A percentile compares a stretch with the other conserved stretches of the same genome.
These are phyloP conservation scores for Tylopilus sp. DNA, from an alignment of 1,284 basidiomycete genomes.

Conservation along the genomic window DNA sequence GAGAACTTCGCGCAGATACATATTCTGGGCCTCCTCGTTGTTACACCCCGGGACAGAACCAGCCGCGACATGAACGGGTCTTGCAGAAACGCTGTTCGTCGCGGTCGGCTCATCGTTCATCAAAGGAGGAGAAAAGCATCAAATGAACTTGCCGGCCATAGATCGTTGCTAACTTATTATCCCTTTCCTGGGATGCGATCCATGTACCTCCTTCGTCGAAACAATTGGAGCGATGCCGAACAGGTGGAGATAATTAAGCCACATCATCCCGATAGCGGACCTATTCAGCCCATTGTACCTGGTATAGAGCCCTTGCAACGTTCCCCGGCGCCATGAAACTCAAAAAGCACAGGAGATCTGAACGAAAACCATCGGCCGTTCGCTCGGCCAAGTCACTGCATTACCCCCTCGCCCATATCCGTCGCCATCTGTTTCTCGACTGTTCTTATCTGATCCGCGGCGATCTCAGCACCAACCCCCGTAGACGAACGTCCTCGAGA, in stretches of 20 bases:
- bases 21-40: slow-evolving; percentile 17
- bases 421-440: slow-evolving; percentile 17
- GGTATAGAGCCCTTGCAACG: slow-evolving; percentile 10
- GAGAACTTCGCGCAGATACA: slow-evolving; percentile 4
- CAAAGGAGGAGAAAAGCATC: slow-evolving; percentile 6
- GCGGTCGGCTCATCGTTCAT: slow-evolving; percentile 5
- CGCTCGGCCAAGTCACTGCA: slow-evolving; percentile 11
- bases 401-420: slow-evolving; percentile 28
- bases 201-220: slow-evolving; percentile 11
- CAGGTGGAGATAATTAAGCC: slow-evolving; percentile 11
- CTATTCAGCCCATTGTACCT: slow-evolving; percentile 12
- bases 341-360: slow-evolving; percentile 20
- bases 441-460: slow-evolving; percentile 33
- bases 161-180: slow-evolving; percentile 8
- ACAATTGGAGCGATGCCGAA: slow-evolving; percentile 20
- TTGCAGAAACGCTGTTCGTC: neutral
- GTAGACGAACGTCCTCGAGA: slow-evolving; percentile 23
- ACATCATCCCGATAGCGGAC: slow-evolving; percentile 25
- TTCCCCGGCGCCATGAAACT: slow-evolving; percentile 19
- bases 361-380: slow-evolving; percentile 15
- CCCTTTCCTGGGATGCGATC: slow-evolving; percentile 3
- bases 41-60: neutral
- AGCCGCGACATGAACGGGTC: slow-evolving; percentile 5
- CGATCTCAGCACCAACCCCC: slow-evolving; percentile 19
- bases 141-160: slow-evolving; percentile 18